These are phyloP conservation scores for Mycena indigotica DNA, from an alignment of 768 basidiomycete species.

Conservation along the genomic window DNA sequence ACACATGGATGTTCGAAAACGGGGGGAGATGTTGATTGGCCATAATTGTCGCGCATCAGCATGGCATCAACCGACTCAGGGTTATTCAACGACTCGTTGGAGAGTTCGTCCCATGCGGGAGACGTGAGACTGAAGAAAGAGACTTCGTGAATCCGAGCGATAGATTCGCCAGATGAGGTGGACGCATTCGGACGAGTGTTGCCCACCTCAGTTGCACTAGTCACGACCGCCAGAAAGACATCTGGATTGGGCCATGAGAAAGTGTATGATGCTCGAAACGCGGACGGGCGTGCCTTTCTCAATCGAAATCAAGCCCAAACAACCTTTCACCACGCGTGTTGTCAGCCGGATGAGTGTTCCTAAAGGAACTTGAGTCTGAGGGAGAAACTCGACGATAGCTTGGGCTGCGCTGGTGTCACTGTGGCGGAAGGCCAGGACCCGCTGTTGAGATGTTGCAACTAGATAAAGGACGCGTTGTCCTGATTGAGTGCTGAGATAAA, in stretches of 20 bases:
- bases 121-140: conserved; percentile 87
- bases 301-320: conserved; percentile 78
- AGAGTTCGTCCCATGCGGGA: conserved; percentile 79
- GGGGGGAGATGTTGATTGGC: conserved; percentile 44
- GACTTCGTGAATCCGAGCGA: conserved; percentile 85
- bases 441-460: conserved; percentile 61
- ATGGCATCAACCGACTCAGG: conserved; percentile 57
- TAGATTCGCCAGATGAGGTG: conserved; percentile 59
- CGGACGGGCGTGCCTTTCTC: conserved; percentile 57
- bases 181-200: conserved; percentile 58
- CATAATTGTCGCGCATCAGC: conserved; percentile 51
- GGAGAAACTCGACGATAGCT: conserved; percentile 86
- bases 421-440: conserved; percentile 73
- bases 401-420: conserved; percentile 54
- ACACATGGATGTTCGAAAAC: conserved; percentile 88
- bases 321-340: conserved; percentile 76
- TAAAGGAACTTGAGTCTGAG: conserved; percentile 60
- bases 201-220: conserved; percentile 74
- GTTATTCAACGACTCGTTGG: conserved; percentile 54
- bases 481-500: conserved; percentile 66
- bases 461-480: conserved; percentile 62
- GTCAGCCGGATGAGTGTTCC: conserved; percentile 70
- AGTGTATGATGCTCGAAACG: neutral
- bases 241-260: conserved; percentile 46
- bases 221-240: conserved; percentile 83